These are phyloP conservation scores for Pachysandra terminalis DNA, from an alignment of 164 flowering plant species.

Conservation along the genomic window DNA sequence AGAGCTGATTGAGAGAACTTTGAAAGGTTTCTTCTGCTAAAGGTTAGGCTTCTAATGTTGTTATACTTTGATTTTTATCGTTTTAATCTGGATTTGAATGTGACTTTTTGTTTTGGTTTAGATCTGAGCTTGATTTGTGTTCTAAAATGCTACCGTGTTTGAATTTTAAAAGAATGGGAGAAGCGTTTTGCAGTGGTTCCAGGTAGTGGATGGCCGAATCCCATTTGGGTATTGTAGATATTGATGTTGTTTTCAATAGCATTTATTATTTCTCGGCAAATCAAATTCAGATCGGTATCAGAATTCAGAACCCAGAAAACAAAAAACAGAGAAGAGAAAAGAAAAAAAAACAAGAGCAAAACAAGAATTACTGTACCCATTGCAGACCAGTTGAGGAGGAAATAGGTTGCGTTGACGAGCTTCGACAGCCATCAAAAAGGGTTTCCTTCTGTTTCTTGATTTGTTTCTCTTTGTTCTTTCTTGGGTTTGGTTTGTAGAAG, in stretches of 20 bases:
- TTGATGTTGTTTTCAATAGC: conserved; percentile 16
- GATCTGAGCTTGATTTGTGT: too few species aligned
- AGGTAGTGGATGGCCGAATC: conserved; percentile 16
- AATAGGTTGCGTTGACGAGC: conserved; percentile 43
- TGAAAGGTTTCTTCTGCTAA: too few species aligned
- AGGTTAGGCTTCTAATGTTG: too few species aligned
- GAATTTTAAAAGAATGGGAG: too few species aligned
- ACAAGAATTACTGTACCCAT: conserved; percentile 21
- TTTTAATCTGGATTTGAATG: too few species aligned
- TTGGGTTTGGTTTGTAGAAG: background rate
- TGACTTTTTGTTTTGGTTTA: too few species aligned
- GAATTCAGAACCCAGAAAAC: background rate
- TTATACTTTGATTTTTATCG: too few species aligned
- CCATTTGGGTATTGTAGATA: conserved; percentile 26
- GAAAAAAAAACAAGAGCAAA: background rate
- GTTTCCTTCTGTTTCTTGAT: background rate
- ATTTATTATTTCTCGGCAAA: conserved; percentile 32
- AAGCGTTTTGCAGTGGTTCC: conserved; percentile 6
- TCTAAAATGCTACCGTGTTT: too few species aligned
- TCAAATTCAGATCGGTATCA: background rate
- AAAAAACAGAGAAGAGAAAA: background rate
- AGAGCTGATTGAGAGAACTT: too few species aligned
- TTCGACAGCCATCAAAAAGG: conserved; percentile 53
- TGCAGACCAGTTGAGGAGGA: conserved; percentile 33
- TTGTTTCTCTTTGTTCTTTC: background rate